A percentile compares a stretch with the other conserved stretches of the same genome.
Conservation (phyloP, 176 grass and related monocot species). For the Panicum miliaceum region DNA sequence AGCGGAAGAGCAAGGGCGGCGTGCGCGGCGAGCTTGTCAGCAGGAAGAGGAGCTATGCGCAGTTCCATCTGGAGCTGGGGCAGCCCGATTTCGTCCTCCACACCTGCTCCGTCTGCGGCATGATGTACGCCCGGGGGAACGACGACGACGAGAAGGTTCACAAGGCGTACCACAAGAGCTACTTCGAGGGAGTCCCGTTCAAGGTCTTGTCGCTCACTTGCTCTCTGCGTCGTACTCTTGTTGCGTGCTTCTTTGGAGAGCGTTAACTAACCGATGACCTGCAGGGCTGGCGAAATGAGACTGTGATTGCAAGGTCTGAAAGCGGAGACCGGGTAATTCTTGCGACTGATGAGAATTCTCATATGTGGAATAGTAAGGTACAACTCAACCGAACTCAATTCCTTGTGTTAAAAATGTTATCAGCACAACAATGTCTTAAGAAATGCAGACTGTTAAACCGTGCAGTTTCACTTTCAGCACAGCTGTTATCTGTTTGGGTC, state of each 20-base stretch:
- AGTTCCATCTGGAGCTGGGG: conserved; percentile 93
- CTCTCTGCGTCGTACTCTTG: background rate
- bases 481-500: background rate
- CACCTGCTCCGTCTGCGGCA: conserved; percentile 73
- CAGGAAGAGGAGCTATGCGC: conserved; percentile 84
- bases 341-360: conserved; percentile 44
- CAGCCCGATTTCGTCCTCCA: conserved; percentile 85
- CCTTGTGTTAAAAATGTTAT: conserved; percentile 13
- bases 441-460: conserved; percentile 8
- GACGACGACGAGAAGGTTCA: conserved; percentile 81
- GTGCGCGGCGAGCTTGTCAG: conserved; percentile 45
- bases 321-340: conserved; percentile 59
- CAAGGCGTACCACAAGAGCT: conserved; percentile 76
- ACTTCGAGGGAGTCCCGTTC: conserved; percentile 68
- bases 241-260: background rate
- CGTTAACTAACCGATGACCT: conserved; percentile 14
- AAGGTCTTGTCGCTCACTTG: conserved; percentile 46
- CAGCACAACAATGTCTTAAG: background rate
- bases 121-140: conserved; percentile 84
- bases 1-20: conserved; percentile 11
- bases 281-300: conserved; percentile 83
- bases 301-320: conserved; percentile 49
- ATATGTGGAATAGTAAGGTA: conserved; percentile 58
- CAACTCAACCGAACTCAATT: background rate
- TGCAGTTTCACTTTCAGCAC: background rate